A percentile compares a stretch with the other conserved stretches of the same genome.
Conservation (phyloP, 352 stramenopile genomes). For the Blastocystis sp. region DNA sequence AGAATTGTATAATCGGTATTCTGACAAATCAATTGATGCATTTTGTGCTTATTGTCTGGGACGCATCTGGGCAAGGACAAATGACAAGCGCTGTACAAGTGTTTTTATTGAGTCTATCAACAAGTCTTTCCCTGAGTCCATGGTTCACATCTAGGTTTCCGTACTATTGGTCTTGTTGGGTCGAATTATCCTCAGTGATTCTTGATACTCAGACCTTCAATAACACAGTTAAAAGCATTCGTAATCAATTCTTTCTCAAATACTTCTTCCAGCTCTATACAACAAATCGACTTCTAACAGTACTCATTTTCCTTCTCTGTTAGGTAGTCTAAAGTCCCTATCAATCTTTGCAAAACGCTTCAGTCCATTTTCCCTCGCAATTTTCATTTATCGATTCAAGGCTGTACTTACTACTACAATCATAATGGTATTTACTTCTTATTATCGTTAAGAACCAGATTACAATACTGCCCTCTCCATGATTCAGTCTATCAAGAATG, state of each 20-base stretch:
- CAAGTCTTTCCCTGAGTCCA: neutral
- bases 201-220: neutral
- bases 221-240: neutral
- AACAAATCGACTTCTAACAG: constrained; percentile 31
- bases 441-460: neutral
- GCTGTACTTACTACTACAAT: constrained; percentile 7
- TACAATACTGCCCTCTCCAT: neutral
- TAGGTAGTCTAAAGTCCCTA: neutral
- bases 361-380: neutral
- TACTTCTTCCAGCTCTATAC: constrained; percentile 45
- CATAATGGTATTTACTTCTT: neutral
- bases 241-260: neutral
- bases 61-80: constrained; percentile 2
- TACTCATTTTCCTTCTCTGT: neutral
- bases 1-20: neutral
- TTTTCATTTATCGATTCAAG: neutral
- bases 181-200: constrained; percentile 3
- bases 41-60: constrained; percentile 30
- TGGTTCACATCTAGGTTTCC: neutral
- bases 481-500: neutral
- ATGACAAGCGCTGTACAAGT: neutral
- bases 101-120: constrained; percentile 32
- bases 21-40: neutral
- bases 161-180: constrained; percentile 57
- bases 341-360: neutral